These are phyloP conservation scores for Euphrasia confusa DNA, from an alignment of 257 asterid genomes.

Conservation along the genomic window DNA sequence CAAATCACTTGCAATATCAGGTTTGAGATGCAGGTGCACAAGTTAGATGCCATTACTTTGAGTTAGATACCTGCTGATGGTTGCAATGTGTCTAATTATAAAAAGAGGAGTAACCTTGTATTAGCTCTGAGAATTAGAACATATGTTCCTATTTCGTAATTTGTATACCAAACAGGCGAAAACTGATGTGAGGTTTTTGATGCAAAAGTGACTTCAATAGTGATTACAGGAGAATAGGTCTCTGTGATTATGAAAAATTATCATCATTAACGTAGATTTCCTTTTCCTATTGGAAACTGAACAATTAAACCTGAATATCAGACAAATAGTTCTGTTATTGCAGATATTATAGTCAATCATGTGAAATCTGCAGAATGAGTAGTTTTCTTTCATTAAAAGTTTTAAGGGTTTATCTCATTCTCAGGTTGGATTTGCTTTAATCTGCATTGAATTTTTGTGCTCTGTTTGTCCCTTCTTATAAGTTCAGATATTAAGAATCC, in stretches of 20 bases:
- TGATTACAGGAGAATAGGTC: background rate
- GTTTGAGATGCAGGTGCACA: background rate
- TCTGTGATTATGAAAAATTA: background rate
- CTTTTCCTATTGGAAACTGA: background rate
- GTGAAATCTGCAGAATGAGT: background rate
- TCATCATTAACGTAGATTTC: background rate
- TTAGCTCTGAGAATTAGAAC: constrained; percentile 7
- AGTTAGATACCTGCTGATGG: constrained; percentile 14
- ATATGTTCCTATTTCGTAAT: background rate
- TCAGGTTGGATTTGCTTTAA: constrained; percentile 3
- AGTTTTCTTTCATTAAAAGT: background rate
- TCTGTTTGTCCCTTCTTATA: constrained; percentile 9
- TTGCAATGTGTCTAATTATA: background rate
- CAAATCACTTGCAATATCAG: constrained; percentile 4
- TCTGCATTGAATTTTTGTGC: background rate
- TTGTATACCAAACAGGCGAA: background rate
- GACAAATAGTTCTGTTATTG: background rate
- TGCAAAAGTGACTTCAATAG: constrained; percentile 1
- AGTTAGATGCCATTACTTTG: background rate
- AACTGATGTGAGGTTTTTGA: background rate
- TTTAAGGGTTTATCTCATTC: background rate
- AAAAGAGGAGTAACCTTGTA: background rate
- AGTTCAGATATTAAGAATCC: background rate
- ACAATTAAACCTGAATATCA: background rate
- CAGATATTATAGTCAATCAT: too few species aligned